Percentiles rank a stretch among this genome's conserved stretches.
Evolutionary conservation across 495 filamentous ascomycete species (phyloP).

Genomic region (Astrothelium subdiscretum): DNA sequence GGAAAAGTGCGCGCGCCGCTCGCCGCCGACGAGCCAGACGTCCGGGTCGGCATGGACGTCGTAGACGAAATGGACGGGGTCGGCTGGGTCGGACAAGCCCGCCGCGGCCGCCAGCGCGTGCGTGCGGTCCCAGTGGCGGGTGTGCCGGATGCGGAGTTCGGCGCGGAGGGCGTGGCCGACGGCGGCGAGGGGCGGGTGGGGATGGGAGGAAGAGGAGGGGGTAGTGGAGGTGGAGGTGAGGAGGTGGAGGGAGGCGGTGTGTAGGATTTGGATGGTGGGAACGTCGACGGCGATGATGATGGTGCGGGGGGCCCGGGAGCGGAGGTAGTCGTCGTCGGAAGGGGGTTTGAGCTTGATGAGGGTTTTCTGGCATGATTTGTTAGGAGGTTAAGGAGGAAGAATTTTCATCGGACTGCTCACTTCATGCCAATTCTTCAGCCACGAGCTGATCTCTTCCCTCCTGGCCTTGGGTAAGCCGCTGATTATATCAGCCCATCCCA

Average conservation of each 20-base stretch:
- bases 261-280: slow-evolving; percentile 73
- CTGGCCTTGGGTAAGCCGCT: slow-evolving; percentile 16
- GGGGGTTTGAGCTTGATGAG: slow-evolving; percentile 4
- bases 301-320: slow-evolving; percentile 17
- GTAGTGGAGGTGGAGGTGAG: slow-evolving; percentile 18
- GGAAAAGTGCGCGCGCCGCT: slow-evolving; percentile 64
- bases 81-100: background rate
- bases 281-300: slow-evolving; percentile 72
- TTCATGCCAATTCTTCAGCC: slow-evolving; percentile 28
- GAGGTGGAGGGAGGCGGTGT: slow-evolving; percentile 65
- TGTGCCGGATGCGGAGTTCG: slow-evolving; percentile 62
- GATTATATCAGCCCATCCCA: slow-evolving; percentile 24
- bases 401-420: slow-evolving; percentile 4
- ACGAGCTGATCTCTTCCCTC: slow-evolving; percentile 14
- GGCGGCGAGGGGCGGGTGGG: slow-evolving; percentile 36
- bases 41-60: slow-evolving; percentile 68
- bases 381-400: background rate
- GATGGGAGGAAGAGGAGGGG: too few species aligned
- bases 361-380: slow-evolving; percentile 1
- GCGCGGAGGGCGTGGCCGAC: slow-evolving; percentile 61
- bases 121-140: slow-evolving; percentile 59
- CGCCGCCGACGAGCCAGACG: slow-evolving; percentile 74
- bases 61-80: slow-evolving; percentile 60
- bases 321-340: background rate
- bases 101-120: slow-evolving; percentile 12